Conservation (phyloP, 768 basidiomycete species). For the Mycena floridula region DNA sequence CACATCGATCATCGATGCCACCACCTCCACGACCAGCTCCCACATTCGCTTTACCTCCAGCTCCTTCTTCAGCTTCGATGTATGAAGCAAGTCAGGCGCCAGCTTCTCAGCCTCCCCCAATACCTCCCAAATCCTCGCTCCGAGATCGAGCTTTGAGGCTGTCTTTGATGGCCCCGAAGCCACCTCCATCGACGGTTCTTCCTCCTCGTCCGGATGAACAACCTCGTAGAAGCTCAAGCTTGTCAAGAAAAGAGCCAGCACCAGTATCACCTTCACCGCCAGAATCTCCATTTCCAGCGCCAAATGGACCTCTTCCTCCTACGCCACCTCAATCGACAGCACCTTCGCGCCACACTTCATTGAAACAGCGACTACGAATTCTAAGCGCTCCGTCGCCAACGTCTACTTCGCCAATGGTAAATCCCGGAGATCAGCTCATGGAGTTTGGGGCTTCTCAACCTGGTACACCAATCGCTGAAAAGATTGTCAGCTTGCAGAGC, state of each 20-base stretch:
- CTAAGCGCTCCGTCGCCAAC: slow-evolving; percentile 50
- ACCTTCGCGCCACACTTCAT: slow-evolving; percentile 30
- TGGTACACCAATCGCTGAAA: slow-evolving; percentile 3
- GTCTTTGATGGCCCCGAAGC: slow-evolving; percentile 57
- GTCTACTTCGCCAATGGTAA: slow-evolving; percentile 18
- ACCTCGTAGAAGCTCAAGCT: no score
- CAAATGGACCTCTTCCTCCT: slow-evolving; percentile 38
- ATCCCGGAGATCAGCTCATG: no score
- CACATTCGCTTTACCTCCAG: slow-evolving; percentile 61
- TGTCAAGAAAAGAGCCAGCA: no score
- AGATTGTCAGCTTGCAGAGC: slow-evolving; percentile 29
- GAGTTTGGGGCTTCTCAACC: slow-evolving; percentile 3
- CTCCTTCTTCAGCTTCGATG: slow-evolving; percentile 38
- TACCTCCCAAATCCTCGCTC: no score
- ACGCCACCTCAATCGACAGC: slow-evolving; percentile 21
- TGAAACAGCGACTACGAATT: slow-evolving; percentile 63
- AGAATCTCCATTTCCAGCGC: slow-evolving; percentile 41
- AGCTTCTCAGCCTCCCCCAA: slow-evolving; percentile 13
- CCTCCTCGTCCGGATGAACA: slow-evolving; percentile 71
- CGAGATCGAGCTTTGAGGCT: slow-evolving; percentile 54
- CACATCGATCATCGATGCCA: slow-evolving; percentile 56
- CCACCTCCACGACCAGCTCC: slow-evolving; percentile 74
- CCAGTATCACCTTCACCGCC: no score
- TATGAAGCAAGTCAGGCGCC: slow-evolving; percentile 10
- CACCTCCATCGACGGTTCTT: slow-evolving; percentile 51